Evolutionary conservation across 495 filamentous ascomycete genomes (phyloP).

Genomic region (Penicillium ucsense): DNA sequence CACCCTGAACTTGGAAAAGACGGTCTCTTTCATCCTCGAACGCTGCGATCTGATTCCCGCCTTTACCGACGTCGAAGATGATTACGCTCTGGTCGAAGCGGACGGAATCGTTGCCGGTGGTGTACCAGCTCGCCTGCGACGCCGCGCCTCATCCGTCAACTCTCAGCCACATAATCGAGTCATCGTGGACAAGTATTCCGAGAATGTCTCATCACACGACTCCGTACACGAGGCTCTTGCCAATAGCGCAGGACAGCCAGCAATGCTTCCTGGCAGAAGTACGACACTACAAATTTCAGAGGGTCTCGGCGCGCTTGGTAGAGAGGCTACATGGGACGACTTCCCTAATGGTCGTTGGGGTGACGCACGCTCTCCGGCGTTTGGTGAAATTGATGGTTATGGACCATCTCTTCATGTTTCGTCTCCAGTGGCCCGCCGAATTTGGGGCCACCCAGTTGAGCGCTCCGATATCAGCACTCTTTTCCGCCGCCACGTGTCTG

Average conservation of each 20-base stretch:
- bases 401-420: slow-evolving; percentile 84
- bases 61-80: slow-evolving; percentile 24
- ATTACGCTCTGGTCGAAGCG: slow-evolving; percentile 30
- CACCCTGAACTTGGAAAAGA: slow-evolving; percentile 93
- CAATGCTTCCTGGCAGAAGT: slow-evolving; percentile 44
- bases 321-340: slow-evolving; percentile 98
- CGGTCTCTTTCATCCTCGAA: slow-evolving; percentile 87
- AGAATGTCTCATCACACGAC: slow-evolving; percentile 26
- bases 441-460: slow-evolving; percentile 74
- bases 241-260: slow-evolving; percentile 31
- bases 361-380: slow-evolving; percentile 80
- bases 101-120: slow-evolving; percentile 31
- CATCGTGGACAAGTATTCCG: slow-evolving; percentile 52
- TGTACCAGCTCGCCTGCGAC: slow-evolving; percentile 20
- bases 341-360: slow-evolving; percentile 97
- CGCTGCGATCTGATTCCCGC: slow-evolving; percentile 70
- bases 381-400: slow-evolving; percentile 92
- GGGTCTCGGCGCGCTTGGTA: slow-evolving; percentile 78
- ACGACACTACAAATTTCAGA: slow-evolving; percentile 89
- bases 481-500: slow-evolving; percentile 71
- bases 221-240: slow-evolving; percentile 49
- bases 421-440: slow-evolving; percentile 59
- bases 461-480: slow-evolving; percentile 60
- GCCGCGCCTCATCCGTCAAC: slow-evolving; percentile 43
- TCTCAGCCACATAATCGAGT: slow-evolving; percentile 69